Conservation (phyloP, 2,329 filamentous ascomycete genomes). For the Epichloe aotearoae region DNA sequence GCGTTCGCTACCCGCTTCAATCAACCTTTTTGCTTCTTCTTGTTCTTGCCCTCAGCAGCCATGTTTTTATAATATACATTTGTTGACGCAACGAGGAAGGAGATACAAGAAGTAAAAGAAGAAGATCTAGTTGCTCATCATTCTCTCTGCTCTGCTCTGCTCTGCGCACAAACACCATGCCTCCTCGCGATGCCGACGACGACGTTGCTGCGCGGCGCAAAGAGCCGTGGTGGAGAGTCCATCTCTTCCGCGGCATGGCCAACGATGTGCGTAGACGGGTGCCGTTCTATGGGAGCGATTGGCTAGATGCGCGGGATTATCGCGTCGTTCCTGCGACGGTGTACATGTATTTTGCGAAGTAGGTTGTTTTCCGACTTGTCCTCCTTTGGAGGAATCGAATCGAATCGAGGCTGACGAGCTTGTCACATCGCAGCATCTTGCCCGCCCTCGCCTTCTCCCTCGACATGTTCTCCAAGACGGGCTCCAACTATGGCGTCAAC, state of each 20-base stretch:
- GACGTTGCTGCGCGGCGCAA: background rate
- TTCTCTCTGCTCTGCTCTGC: no score
- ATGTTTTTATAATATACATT: background rate
- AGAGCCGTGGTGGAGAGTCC: slow-evolving; percentile 57
- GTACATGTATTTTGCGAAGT: slow-evolving; percentile 96
- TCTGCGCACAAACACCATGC: no score
- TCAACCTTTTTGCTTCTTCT: no score
- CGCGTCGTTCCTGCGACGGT: slow-evolving; percentile 74
- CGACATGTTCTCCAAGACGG: slow-evolving; percentile 85
- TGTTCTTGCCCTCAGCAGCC: background rate
- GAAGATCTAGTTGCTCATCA: no score
- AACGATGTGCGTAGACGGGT: slow-evolving; percentile 62
- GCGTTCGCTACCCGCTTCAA: no score
- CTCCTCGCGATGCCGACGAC: background rate
- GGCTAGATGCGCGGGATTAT: slow-evolving; percentile 82
- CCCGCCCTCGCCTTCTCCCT: slow-evolving; percentile 80
- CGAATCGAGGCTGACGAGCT: background rate
- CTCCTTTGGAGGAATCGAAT: background rate
- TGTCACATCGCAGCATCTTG: slow-evolving; percentile 52
- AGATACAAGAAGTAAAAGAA: no score
- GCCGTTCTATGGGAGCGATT: slow-evolving; percentile 73
- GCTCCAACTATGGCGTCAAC: slow-evolving; percentile 77
- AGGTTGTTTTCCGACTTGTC: slow-evolving; percentile 15
- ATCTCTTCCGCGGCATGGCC: slow-evolving; percentile 64
- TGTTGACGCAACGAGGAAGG: no score